A percentile compares a stretch with the other conserved stretches of the same genome.
These are phyloP conservation scores for Thermothelomyces thermophilus DNA, from an alignment of 2,329 filamentous ascomycete species.

Conservation along the genomic window DNA sequence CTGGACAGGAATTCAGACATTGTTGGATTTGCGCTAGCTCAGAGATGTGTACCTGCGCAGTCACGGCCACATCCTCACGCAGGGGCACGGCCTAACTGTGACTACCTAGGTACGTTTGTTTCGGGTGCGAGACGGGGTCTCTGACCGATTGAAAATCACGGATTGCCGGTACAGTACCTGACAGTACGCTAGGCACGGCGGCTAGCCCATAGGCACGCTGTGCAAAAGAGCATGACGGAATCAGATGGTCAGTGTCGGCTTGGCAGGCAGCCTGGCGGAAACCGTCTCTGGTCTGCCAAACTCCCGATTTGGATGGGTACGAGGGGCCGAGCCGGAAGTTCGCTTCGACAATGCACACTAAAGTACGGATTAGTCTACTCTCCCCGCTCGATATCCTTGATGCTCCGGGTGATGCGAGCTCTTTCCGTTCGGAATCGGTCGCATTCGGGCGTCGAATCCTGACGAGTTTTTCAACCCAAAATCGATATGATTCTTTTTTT, in stretches of 20 bases:
- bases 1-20: not conserved
- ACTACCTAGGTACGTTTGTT: not conserved
- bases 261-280: conserved; percentile 13
- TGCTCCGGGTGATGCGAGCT: not conserved
- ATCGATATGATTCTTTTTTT: not conserved
- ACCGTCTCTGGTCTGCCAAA: conserved; percentile 13
- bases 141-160: not conserved
- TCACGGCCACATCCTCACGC: not conserved
- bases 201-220: not conserved
- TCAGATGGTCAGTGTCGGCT: conserved; percentile 16
- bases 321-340: conserved; percentile 8
- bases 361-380: too few species aligned
- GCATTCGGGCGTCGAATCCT: not conserved
- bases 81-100: not conserved
- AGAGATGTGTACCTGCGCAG: not conserved
- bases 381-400: not conserved
- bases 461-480: not conserved
- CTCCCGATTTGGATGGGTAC: conserved; percentile 13
- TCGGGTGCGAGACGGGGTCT: not conserved
- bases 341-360: not conserved
- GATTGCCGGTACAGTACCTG: not conserved
- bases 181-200: not conserved
- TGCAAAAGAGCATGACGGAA: conserved; percentile 13
- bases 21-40: not conserved
- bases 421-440: too few species aligned